Conservation (phyloP, 371 early-diverging fungal species). For the Rhizopus delemar region DNA sequence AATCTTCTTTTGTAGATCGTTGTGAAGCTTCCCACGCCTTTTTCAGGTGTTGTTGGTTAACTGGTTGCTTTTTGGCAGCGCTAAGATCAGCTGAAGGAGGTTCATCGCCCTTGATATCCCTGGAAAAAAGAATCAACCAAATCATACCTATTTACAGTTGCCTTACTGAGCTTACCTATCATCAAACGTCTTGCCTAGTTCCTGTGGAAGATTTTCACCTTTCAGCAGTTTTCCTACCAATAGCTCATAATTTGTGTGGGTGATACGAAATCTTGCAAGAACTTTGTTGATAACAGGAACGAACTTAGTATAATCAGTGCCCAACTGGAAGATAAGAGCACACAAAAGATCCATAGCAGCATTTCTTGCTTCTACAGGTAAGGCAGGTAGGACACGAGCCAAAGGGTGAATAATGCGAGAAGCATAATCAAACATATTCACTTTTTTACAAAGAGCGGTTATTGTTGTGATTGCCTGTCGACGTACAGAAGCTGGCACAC, state of each 20-base stretch:
- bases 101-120: constrained; percentile 50
- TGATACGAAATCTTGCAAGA: constrained; percentile 65
- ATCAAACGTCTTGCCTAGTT: constrained; percentile 56
- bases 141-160: too few relatives aligned
- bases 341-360: constrained; percentile 84
- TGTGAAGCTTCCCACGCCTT: constrained; percentile 94
- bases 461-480: constrained; percentile 79
- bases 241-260: constrained; percentile 69
- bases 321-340: constrained; percentile 83
- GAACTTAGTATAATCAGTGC: constrained; percentile 87
- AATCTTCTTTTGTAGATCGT: constrained; percentile 91
- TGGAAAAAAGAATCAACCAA: too few relatives aligned
- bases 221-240: constrained; percentile 75
- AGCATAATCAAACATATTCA: constrained; percentile 88
- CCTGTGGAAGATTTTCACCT: constrained; percentile 77
- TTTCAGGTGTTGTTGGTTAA: constrained; percentile 87
- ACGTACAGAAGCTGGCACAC: constrained; percentile 66
- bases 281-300: constrained; percentile 86
- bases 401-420: constrained; percentile 91
- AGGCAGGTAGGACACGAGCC: constrained; percentile 69
- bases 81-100: constrained; percentile 57
- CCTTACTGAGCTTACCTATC: constrained; percentile 9
- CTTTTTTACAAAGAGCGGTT: constrained; percentile 74
- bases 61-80: constrained; percentile 70
- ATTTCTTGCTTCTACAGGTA: constrained; percentile 64